Conservation (phyloP, 2,329 filamentous ascomycete genomes). For the Trichoderma koningii region DNA sequence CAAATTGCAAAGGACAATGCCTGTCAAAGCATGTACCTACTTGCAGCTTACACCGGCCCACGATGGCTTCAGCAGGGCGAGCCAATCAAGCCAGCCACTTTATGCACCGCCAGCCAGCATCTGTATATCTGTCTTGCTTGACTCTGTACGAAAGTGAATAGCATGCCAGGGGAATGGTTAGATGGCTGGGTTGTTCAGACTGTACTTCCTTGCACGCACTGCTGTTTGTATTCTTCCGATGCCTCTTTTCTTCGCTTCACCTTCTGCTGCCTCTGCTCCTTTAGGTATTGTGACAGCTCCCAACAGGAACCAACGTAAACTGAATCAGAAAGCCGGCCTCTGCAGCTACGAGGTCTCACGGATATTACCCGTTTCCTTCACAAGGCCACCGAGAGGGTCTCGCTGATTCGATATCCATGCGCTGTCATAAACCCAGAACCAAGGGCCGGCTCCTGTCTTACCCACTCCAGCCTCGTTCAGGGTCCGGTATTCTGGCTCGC, state of each 20-base stretch:
- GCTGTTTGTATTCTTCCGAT: background rate
- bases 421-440: constrained; percentile 17
- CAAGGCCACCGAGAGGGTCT: background rate
- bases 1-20: too few relatives aligned
- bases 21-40: too few relatives aligned
- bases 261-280: background rate
- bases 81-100: background rate
- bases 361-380: background rate
- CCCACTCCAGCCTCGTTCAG: constrained; percentile 22
- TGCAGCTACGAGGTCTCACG: constrained; percentile 10
- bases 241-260: background rate
- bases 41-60: constrained; percentile 1
- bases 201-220: too few relatives aligned
- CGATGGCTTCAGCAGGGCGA: constrained; percentile 7
- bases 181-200: too few relatives aligned
- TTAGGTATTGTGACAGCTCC: background rate
- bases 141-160: background rate
- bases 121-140: background rate
- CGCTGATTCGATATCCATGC: constrained; percentile 16
- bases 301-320: too few relatives aligned
- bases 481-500: background rate
- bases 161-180: constrained; percentile 4
- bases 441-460: background rate
- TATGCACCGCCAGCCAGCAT: background rate
- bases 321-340: background rate